These are phyloP conservation scores for Chalaropsis ovoidea DNA, from an alignment of 2,329 filamentous ascomycete genomes.

Conservation along the genomic window DNA sequence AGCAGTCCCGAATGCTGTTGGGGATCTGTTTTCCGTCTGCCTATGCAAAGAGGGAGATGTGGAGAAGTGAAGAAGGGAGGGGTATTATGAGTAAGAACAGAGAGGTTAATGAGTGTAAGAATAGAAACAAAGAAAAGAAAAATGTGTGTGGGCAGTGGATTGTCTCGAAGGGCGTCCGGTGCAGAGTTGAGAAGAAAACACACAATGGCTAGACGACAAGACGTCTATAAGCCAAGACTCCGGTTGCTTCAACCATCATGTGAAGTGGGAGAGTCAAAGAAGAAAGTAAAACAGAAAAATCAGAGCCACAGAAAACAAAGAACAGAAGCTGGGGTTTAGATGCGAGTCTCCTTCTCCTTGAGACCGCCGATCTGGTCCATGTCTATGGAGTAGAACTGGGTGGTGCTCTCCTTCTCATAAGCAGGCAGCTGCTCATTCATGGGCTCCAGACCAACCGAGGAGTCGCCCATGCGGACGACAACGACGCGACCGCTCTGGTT, in stretches of 20 bases:
- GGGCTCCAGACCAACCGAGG: slow-evolving; percentile 77
- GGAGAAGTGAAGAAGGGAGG: slow-evolving; percentile 8
- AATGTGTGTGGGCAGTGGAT: slow-evolving; percentile 5
- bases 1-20: not conserved
- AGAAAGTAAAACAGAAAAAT: slow-evolving; percentile 11
- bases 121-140: slow-evolving; percentile 21
- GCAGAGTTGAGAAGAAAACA: not conserved
- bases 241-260: not conserved
- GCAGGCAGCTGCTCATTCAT: slow-evolving; percentile 74
- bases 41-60: not conserved
- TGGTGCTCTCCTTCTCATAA: slow-evolving; percentile 71
- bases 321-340: slow-evolving; percentile 25
- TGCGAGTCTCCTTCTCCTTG: slow-evolving; percentile 65
- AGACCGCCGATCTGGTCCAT: slow-evolving; percentile 89
- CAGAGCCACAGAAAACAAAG: slow-evolving; percentile 15
- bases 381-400: slow-evolving; percentile 85
- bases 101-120: slow-evolving; percentile 19
- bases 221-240: not conserved
- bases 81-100: slow-evolving; percentile 24
- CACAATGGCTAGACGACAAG: slow-evolving; percentile 5
- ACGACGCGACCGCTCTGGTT: slow-evolving; percentile 78
- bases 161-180: slow-evolving; percentile 10
- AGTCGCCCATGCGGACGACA: slow-evolving; percentile 82
- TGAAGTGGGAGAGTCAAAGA: slow-evolving; percentile 5
- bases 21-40: not conserved